Evolutionary conservation across 352 stramenopile species (phyloP).

Genomic region (Phytophthora sojae): DNA sequence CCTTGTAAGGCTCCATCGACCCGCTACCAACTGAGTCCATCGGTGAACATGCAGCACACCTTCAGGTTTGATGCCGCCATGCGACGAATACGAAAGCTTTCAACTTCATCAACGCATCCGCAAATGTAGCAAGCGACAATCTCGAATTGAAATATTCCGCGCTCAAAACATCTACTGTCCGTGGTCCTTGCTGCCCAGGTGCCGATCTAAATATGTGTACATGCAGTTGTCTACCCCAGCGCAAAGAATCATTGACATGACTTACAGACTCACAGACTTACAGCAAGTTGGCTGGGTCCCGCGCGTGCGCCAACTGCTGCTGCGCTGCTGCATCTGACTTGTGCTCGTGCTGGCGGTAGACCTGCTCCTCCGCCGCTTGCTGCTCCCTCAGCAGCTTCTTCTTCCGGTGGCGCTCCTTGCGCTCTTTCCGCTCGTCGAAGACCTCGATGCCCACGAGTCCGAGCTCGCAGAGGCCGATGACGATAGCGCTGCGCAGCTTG

Average conservation of each 20-base stretch:
- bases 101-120: neutral
- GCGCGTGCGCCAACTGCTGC: constrained; percentile 24
- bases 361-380: constrained; percentile 34
- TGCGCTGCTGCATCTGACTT: constrained; percentile 35
- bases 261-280: constrained; percentile 39
- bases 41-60: too few species aligned
- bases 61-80: too few species aligned
- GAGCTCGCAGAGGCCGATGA: constrained; percentile 73
- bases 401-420: constrained; percentile 61
- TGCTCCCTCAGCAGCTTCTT: constrained; percentile 67
- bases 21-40: too few species aligned
- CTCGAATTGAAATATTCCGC: neutral
- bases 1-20: too few species aligned
- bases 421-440: constrained; percentile 69
- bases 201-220: constrained; percentile 22
- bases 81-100: too few species aligned
- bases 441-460: constrained; percentile 76
- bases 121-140: neutral
- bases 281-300: constrained; percentile 45
- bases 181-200: neutral
- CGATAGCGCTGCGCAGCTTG: constrained; percentile 65
- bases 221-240: constrained; percentile 10
- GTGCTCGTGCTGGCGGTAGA: constrained; percentile 37
- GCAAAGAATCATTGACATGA: neutral
- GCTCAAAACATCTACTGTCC: neutral